These are phyloP conservation scores for Microascus cirrosus DNA, from an alignment of 2,329 filamentous ascomycete species.

Conservation along the genomic window DNA sequence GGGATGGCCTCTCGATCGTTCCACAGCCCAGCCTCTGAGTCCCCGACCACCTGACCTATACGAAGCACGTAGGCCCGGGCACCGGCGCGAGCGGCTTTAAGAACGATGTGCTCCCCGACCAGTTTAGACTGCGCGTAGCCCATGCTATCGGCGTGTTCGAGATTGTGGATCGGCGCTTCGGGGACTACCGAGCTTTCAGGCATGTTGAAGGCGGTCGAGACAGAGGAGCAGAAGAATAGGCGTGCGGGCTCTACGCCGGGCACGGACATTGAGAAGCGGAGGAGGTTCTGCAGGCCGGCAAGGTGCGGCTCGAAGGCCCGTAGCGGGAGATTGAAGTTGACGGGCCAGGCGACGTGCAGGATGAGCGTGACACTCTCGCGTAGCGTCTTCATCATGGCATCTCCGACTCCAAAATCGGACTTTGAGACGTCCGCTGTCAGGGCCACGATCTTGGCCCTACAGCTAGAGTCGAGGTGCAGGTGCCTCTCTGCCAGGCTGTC, in stretches of 20 bases:
- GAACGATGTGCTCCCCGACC: neutral
- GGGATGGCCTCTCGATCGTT: neutral
- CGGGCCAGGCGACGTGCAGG: neutral
- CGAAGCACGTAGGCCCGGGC: neutral
- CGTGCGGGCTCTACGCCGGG: neutral
- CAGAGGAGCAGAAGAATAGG: neutral
- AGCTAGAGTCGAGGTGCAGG: too few species aligned
- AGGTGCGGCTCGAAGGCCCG: neutral
- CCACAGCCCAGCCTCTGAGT: neutral
- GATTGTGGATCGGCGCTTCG: neutral
- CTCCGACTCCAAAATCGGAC: neutral
- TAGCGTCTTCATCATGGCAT: neutral
- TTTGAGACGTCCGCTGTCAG: neutral
- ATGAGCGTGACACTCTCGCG: neutral
- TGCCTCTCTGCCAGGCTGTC: too few species aligned
- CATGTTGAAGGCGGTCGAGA: neutral
- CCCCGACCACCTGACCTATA: neutral
- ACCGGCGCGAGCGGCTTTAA: neutral
- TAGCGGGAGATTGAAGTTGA: neutral
- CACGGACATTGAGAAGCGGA: neutral
- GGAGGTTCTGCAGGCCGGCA: too few species aligned
- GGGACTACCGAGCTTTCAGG: neutral
- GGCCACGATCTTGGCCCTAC: too few species aligned
- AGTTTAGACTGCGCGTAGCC: neutral
- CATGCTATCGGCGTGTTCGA: neutral